These are phyloP conservation scores for Straminergon stramineum DNA, from an alignment of 225 moss, liverwort and hornwort genomes.

Conservation along the genomic window DNA sequence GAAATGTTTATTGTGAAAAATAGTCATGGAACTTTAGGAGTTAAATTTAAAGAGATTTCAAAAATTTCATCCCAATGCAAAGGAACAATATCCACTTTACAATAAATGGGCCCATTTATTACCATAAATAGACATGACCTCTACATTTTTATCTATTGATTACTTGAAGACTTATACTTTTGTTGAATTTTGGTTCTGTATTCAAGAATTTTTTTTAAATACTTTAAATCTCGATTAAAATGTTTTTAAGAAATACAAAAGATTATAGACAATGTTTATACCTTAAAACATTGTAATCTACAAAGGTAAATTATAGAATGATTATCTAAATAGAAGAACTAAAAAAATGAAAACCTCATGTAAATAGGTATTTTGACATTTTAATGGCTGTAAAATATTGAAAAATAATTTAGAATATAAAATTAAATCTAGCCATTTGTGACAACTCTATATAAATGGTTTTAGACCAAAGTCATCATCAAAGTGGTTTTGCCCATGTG, in stretches of 20 bases:
- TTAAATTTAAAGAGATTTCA: background rate
- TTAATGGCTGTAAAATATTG: background rate
- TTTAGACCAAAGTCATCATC: background rate
- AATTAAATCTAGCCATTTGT: background rate
- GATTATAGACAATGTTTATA: background rate
- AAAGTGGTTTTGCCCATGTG: background rate
- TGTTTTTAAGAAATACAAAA: background rate
- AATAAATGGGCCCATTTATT: background rate
- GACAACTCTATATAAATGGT: background rate
- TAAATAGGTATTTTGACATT: background rate
- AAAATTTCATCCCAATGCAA: background rate
- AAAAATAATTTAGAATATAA: background rate
- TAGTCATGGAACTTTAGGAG: background rate
- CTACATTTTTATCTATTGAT: background rate
- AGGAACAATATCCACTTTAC: background rate
- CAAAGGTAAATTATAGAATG: background rate
- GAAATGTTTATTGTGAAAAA: background rate
- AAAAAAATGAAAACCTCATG: background rate
- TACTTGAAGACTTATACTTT: background rate
- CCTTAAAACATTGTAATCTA: background rate
- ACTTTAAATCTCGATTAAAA: background rate
- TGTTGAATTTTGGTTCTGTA: background rate
- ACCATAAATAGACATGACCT: background rate
- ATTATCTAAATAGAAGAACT: background rate
- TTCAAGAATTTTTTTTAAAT: background rate